Percentiles rank a stretch among this genome's conserved stretches.
Conservation (phyloP, 305 asterid genomes). For the Caryopteris hybrid region DNA sequence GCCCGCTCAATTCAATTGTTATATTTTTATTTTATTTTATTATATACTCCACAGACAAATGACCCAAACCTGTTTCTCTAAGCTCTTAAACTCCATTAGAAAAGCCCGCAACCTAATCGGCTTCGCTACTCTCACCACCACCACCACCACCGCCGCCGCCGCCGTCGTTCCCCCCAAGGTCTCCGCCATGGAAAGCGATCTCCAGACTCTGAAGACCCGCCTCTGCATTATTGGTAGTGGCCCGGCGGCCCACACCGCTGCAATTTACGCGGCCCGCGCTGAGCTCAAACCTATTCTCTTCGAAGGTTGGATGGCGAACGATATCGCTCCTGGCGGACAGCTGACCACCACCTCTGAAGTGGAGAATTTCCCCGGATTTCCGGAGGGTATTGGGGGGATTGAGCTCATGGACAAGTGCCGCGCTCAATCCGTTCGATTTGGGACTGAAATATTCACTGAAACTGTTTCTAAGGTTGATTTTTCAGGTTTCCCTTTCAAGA, state of each 20-base stretch:
- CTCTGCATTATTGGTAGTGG: slow-evolving; percentile 88
- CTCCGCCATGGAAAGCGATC: slow-evolving; percentile 49
- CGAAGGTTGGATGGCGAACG: slow-evolving; percentile 97
- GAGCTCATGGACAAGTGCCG: slow-evolving; percentile 74
- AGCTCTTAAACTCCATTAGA: slow-evolving; percentile 30
- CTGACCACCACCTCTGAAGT: slow-evolving; percentile 90
- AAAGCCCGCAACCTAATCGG: slow-evolving; percentile 54
- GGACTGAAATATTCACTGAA: slow-evolving; percentile 64
- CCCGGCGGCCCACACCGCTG: slow-evolving; percentile 96
- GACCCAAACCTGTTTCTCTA: slow-evolving; percentile 38
- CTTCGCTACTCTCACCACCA: slow-evolving; percentile 42
- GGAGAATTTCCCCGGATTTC: slow-evolving; percentile 91
- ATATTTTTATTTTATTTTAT: background rate
- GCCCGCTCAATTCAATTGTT: slow-evolving; percentile 7
- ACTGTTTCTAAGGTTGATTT: slow-evolving; percentile 73
- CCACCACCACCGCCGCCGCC: slow-evolving; percentile 35
- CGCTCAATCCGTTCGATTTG: slow-evolving; percentile 60
- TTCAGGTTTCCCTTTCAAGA: slow-evolving; percentile 46
- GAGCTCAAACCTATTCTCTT: slow-evolving; percentile 82
- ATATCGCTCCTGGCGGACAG: slow-evolving; percentile 93
- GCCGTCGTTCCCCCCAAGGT: slow-evolving; percentile 24
- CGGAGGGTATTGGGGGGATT: slow-evolving; percentile 66
- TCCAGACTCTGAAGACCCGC: slow-evolving; percentile 50
- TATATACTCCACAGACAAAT: slow-evolving; percentile 16
- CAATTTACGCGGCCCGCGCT: slow-evolving; percentile 83